A percentile compares a stretch with the other conserved stretches of the same genome.
Conservation (phyloP, 441 rosid species). For the Erysimum cheiri region DNA sequence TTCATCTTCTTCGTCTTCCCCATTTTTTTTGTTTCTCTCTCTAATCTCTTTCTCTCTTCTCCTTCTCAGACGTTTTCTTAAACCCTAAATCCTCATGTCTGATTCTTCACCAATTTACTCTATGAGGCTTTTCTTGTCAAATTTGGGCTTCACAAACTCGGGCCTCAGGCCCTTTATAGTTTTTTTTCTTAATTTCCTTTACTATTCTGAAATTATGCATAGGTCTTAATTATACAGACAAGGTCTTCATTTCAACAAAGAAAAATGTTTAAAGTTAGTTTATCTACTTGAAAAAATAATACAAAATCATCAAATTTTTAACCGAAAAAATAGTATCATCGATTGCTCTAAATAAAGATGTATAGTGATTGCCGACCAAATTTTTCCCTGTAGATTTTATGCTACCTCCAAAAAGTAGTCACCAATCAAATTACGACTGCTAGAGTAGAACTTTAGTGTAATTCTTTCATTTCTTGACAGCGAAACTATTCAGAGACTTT, state of each 20-base stretch:
- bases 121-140: neutral
- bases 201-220: too few species aligned
- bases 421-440: slow-evolving; percentile 9
- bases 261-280: neutral
- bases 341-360: slow-evolving; percentile 6
- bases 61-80: slow-evolving; percentile 21
- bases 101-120: neutral
- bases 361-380: slow-evolving; percentile 6
- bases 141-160: neutral
- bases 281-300: neutral
- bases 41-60: neutral
- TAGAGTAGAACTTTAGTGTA: neutral
- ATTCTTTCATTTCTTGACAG: neutral
- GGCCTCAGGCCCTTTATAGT: slow-evolving; percentile 12
- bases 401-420: slow-evolving; percentile 6
- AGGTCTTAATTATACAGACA: too few species aligned
- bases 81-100: slow-evolving; percentile 35
- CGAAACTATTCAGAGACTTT: neutral
- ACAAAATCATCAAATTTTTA: neutral
- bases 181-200: neutral
- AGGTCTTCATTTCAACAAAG: neutral
- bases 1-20: slow-evolving; percentile 64
- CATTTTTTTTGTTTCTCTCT: slow-evolving; percentile 44
- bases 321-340: neutral
- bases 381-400: slow-evolving; percentile 19